phyloP scores from a whole-genome alignment of 148 eudicot genomes.

The Talinum fruticosum region DNA sequence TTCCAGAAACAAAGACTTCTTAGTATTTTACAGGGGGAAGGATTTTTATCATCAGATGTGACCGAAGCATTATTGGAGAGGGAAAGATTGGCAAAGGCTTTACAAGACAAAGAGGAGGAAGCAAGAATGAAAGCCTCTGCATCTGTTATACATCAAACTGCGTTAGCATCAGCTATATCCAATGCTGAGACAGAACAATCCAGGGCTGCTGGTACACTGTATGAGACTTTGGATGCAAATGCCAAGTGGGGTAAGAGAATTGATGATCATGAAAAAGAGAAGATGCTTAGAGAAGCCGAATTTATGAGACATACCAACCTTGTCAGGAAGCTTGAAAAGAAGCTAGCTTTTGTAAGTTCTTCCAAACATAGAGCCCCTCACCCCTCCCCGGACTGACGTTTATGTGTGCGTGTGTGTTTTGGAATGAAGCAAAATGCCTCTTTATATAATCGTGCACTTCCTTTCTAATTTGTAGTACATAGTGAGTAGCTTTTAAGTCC shows the following conservation, averaged over 20 bases:
- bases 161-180: constrained; percentile 36
- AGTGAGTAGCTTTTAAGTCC: too few species aligned
- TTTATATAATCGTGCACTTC: too few species aligned
- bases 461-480: not conserved
- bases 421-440: too few species aligned
- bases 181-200: constrained; percentile 34
- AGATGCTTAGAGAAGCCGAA: constrained; percentile 80
- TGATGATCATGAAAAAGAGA: constrained; percentile 45
- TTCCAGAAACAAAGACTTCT: constrained; percentile 91
- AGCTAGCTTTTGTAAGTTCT: constrained; percentile 80
- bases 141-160: constrained; percentile 26
- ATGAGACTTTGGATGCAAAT: constrained; percentile 81
- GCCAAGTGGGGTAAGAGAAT: constrained; percentile 84
- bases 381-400: too few species aligned
- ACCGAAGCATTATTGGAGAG: constrained; percentile 78
- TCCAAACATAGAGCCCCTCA: not conserved
- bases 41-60: constrained; percentile 76
- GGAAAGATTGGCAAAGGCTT: constrained; percentile 67
- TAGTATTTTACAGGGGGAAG: constrained; percentile 93
- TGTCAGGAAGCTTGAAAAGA: constrained; percentile 78
- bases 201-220: constrained; percentile 72
- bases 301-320: constrained; percentile 61
- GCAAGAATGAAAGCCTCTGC: constrained; percentile 61
- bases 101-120: constrained; percentile 91
- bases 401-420: too few species aligned